A percentile compares a stretch with the other conserved stretches of the same genome.
Evolutionary conservation across 768 basidiomycete species (phyloP).

Genomic region (Boletus subcaerulescens): DNA sequence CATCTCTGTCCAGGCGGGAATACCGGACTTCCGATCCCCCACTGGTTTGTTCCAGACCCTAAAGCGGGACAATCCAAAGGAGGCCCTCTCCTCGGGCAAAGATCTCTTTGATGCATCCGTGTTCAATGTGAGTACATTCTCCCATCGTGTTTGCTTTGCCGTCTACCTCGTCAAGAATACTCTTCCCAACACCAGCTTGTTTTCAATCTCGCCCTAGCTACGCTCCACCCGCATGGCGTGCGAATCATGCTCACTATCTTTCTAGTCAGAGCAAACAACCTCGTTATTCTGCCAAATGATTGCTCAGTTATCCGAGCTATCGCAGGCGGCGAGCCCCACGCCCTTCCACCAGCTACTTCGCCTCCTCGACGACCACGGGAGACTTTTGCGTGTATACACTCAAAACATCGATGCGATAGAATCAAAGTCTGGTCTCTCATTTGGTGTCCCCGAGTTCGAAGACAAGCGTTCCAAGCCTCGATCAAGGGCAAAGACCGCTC

Average conservation of each 20-base stretch:
- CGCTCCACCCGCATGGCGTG: background rate
- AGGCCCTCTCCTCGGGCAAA: slow-evolving; percentile 69
- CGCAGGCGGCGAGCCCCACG: slow-evolving; percentile 71
- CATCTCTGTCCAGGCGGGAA: slow-evolving; percentile 82
- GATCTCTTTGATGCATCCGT: slow-evolving; percentile 91
- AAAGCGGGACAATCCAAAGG: slow-evolving; percentile 75
- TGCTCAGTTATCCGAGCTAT: slow-evolving; percentile 71
- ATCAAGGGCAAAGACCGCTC: slow-evolving; percentile 40
- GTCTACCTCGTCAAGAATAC: background rate
- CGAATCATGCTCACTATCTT: slow-evolving; percentile 19
- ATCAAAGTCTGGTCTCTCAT: slow-evolving; percentile 78
- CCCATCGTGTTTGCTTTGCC: slow-evolving; percentile 2
- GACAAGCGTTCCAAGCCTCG: slow-evolving; percentile 53
- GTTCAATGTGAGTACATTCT: slow-evolving; percentile 60
- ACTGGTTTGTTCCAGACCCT: slow-evolving; percentile 77
- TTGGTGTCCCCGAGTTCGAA: slow-evolving; percentile 75
- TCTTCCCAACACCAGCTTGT: background rate
- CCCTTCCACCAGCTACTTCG: slow-evolving; percentile 77
- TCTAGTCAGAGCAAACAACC: slow-evolving; percentile 70
- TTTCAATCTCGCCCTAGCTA: background rate
- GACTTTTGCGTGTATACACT: slow-evolving; percentile 83
- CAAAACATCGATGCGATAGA: slow-evolving; percentile 94
- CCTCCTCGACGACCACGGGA: slow-evolving; percentile 68
- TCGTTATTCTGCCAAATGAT: slow-evolving; percentile 88
- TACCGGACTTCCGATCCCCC: slow-evolving; percentile 85